A percentile compares a stretch with the other conserved stretches of the same genome.
These are phyloP conservation scores for Pythium phragmiticola DNA, from an alignment of 352 stramenopile species.

Conservation along the genomic window DNA sequence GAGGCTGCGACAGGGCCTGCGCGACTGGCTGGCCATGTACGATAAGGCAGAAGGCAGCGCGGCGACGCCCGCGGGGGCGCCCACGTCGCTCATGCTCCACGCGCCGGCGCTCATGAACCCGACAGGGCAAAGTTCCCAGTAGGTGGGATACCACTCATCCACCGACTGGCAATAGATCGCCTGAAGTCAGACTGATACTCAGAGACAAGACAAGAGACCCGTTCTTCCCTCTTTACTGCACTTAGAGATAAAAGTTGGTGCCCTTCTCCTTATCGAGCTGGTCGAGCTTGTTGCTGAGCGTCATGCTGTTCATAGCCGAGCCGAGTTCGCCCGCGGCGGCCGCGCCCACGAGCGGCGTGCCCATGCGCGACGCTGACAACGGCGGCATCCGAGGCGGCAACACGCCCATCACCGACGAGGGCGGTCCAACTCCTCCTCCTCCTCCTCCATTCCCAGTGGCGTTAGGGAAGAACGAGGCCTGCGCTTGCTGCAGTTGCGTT, in stretches of 20 bases:
- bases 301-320: constrained; percentile 21
- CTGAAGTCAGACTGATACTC: too few species aligned
- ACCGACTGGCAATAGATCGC: too few species aligned
- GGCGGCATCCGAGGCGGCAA: constrained; percentile 18
- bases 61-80: constrained; percentile 28
- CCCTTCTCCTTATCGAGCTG: constrained; percentile 70
- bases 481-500: neutral
- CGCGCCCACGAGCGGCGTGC: constrained; percentile 18
- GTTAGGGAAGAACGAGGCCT: neutral
- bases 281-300: constrained; percentile 72
- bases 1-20: constrained; percentile 43
- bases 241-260: constrained; percentile 26
- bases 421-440: neutral
- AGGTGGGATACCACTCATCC: neutral
- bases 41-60: constrained; percentile 33
- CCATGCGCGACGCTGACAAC: constrained; percentile 1
- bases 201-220: too few species aligned
- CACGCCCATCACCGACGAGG: neutral
- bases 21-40: constrained; percentile 83
- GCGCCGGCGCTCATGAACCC: constrained; percentile 57
- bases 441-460: neutral
- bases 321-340: constrained; percentile 8
- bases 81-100: constrained; percentile 69
- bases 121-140: constrained; percentile 9
- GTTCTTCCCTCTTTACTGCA: neutral